phyloP scores from a whole-genome alignment of 108 stramenopile genomes.

The Stephanodiscus triporus region DNA sequence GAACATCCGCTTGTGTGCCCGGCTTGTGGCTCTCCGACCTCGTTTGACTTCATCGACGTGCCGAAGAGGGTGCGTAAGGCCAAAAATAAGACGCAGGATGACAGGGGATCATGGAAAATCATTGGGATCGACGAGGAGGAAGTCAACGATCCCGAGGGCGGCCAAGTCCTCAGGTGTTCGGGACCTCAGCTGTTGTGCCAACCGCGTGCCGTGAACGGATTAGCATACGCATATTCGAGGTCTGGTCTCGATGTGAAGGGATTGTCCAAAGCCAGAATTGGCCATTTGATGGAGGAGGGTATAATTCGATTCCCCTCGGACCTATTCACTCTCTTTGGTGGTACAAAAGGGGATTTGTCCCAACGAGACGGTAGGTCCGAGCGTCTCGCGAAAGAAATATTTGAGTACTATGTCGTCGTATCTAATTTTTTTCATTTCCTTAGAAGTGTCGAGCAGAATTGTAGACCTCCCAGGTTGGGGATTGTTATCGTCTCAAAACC shows the following conservation, averaged over 20 bases:
- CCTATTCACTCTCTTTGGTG: conserved; percentile 55
- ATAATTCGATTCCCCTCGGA: conserved; percentile 73
- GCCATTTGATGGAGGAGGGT: conserved; percentile 60
- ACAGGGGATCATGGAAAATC: background rate
- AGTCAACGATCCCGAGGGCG: conserved; percentile 23
- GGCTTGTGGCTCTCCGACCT: conserved; percentile 72
- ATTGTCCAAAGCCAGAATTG: conserved; percentile 68
- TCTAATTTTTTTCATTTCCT: conserved; percentile 7
- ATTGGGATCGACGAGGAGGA: conserved; percentile 10
- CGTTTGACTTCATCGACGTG: conserved; percentile 34
- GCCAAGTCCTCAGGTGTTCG: conserved; percentile 78
- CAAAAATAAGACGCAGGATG: background rate
- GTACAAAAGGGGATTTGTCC: background rate
- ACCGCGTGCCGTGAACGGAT: conserved; percentile 72
- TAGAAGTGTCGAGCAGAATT: conserved; percentile 48
- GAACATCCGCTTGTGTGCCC: conserved; percentile 69
- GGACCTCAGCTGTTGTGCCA: conserved; percentile 76
- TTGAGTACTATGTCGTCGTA: background rate
- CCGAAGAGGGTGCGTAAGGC: conserved; percentile 15
- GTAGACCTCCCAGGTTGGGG: conserved; percentile 79
- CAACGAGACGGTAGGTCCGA: conserved; percentile 21
- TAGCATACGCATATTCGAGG: conserved; percentile 78
- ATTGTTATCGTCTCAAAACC: conserved; percentile 64
- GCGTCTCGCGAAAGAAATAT: background rate
- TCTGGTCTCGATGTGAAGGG: conserved; percentile 82